Evolutionary conservation across 2,329 filamentous ascomycete species (phyloP).

Genomic region (Colletotrichum tamarilloi): DNA sequence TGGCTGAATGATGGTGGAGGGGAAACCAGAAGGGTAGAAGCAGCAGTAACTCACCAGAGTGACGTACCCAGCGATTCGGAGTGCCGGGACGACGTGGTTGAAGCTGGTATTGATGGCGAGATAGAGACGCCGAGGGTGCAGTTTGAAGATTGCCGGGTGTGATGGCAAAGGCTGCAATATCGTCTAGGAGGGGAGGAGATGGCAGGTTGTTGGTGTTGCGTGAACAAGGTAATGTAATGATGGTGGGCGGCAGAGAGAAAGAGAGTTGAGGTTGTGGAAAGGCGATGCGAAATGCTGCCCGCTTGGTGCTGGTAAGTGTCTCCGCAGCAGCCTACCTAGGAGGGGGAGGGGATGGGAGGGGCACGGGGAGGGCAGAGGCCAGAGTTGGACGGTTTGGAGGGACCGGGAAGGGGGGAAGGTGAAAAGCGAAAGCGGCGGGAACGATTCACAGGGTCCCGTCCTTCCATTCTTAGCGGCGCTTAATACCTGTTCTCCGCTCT

Average conservation of each 20-base stretch:
- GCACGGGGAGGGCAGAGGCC: too few species aligned
- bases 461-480: constrained; percentile 25
- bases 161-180: constrained; percentile 21
- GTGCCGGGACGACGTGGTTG: constrained; percentile 5
- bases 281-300: constrained; percentile 24
- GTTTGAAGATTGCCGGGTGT: constrained; percentile 19
- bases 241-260: not conserved
- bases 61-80: constrained; percentile 27
- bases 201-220: not conserved
- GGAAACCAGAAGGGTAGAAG: constrained; percentile 4
- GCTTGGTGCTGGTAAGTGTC: not conserved
- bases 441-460: constrained; percentile 30
- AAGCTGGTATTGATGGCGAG: not conserved
- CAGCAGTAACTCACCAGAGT: constrained; percentile 26
- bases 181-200: constrained; percentile 3
- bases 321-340: constrained; percentile 4
- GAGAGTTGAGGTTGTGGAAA: constrained; percentile 4
- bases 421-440: constrained; percentile 9
- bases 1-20: constrained; percentile 2
- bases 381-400: constrained; percentile 17
- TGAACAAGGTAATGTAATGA: not conserved
- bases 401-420: not conserved
- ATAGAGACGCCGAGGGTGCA: constrained; percentile 2
- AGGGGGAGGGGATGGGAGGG: not conserved
- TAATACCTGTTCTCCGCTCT: constrained; percentile 4